Evolutionary conservation across 352 stramenopile species (phyloP).

Genomic region (Phytophthora palmivora): DNA sequence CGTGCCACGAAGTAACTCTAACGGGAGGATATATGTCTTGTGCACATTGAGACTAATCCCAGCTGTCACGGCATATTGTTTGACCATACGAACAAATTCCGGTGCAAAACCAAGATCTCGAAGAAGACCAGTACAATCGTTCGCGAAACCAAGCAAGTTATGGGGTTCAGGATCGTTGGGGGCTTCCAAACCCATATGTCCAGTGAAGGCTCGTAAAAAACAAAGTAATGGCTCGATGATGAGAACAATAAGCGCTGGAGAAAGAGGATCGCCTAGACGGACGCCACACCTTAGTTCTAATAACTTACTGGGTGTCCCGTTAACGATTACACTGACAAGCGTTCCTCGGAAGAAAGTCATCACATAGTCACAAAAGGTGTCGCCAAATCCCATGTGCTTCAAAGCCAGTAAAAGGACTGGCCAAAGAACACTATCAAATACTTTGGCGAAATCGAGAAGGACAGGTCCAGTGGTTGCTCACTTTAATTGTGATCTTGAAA

Average conservation of each 20-base stretch:
- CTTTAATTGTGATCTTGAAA: conserved; percentile 30
- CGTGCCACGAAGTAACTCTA: too few species aligned
- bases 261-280: conserved; percentile 26
- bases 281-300: conserved; percentile 27
- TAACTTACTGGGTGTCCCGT: conserved; percentile 6
- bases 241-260: conserved; percentile 27
- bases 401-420: conserved; percentile 10
- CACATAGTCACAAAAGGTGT: too few species aligned
- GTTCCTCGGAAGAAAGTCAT: conserved; percentile 21
- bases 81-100: neutral
- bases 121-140: conserved; percentile 28
- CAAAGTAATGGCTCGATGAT: conserved; percentile 30
- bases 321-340: conserved; percentile 20
- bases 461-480: conserved; percentile 16
- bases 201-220: conserved; percentile 5
- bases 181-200: neutral
- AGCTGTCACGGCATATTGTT: too few species aligned
- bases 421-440: conserved; percentile 29
- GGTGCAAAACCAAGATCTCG: conserved; percentile 3
- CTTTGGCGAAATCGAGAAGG: conserved; percentile 30
- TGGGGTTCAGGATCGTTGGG: neutral
- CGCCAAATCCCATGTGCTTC: conserved; percentile 19
- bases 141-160: conserved; percentile 17
- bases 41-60: too few species aligned
- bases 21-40: too few species aligned